Evolutionary conservation across 768 basidiomycete genomes (phyloP).

Genomic region (Xerocomellus amylosporus): DNA sequence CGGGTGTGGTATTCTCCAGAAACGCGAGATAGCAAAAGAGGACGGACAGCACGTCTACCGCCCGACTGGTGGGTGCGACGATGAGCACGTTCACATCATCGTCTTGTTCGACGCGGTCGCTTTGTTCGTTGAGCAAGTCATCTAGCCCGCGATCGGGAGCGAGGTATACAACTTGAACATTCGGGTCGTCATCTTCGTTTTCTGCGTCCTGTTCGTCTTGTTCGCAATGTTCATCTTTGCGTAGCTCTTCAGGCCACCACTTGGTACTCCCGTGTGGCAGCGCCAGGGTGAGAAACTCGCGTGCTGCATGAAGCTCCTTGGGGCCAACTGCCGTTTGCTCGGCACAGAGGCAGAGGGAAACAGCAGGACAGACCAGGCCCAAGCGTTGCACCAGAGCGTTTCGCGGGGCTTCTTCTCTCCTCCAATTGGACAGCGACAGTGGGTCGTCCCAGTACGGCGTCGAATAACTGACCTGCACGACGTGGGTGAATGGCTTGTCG

Average conservation of each 20-base stretch:
- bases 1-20: background rate
- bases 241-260: conserved; percentile 1
- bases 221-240: background rate
- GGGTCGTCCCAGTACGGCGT: background rate
- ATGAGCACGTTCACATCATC: conserved; percentile 5
- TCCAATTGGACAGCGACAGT: background rate
- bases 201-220: too few relatives aligned
- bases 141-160: background rate
- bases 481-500: conserved; percentile 17
- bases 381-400: background rate
- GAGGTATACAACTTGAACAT: conserved; percentile 2
- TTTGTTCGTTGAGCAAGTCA: background rate
- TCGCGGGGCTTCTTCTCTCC: background rate
- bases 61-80: conserved; percentile 10
- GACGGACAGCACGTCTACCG: conserved; percentile 10
- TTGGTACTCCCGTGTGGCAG: conserved; percentile 30
- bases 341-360: background rate
- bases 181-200: background rate
- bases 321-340: conserved; percentile 27
- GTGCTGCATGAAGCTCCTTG: conserved; percentile 37
- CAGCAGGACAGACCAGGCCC: background rate
- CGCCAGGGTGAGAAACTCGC: conserved; percentile 43
- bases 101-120: background rate
- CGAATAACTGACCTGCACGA: conserved; percentile 15
- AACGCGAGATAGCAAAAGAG: conserved; percentile 15